Conservation (phyloP, 2,329 filamentous ascomycete genomes). For the Pseudocercospora macadamiae region DNA sequence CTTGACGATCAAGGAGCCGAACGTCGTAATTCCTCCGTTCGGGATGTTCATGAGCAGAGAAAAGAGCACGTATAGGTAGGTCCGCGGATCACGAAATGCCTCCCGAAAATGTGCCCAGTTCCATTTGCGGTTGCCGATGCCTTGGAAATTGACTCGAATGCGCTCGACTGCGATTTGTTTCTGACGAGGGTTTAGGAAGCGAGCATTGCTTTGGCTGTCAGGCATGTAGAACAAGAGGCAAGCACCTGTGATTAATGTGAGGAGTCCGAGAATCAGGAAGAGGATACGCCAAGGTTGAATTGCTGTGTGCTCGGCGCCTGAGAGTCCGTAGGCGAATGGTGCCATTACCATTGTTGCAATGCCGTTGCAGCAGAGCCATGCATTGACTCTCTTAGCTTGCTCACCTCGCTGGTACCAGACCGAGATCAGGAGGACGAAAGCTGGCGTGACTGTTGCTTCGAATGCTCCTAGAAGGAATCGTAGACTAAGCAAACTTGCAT, state of each 20-base stretch:
- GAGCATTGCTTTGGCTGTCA: slow-evolving; percentile 64
- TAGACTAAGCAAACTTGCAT: slow-evolving; percentile 54
- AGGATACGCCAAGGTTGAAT: slow-evolving; percentile 24
- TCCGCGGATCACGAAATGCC: slow-evolving; percentile 52
- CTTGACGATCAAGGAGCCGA: slow-evolving; percentile 61
- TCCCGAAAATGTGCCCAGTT: slow-evolving; percentile 60
- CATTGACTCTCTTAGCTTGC: slow-evolving; percentile 35
- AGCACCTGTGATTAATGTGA: slow-evolving; percentile 57
- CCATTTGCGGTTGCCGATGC: slow-evolving; percentile 48
- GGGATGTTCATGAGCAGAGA: slow-evolving; percentile 46
- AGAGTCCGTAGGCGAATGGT: background rate
- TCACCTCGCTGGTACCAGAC: slow-evolving; percentile 35
- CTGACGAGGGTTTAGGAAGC: slow-evolving; percentile 60
- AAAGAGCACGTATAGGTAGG: slow-evolving; percentile 1
- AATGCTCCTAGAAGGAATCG: slow-evolving; percentile 62
- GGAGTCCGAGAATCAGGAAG: slow-evolving; percentile 37
- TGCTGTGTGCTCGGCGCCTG: background rate
- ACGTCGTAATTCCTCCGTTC: slow-evolving; percentile 61
- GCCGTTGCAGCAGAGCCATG: slow-evolving; percentile 24
- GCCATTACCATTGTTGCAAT: slow-evolving; percentile 3
- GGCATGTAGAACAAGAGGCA: slow-evolving; percentile 63
- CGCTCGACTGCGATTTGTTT: slow-evolving; percentile 63
- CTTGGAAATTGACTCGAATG: slow-evolving; percentile 46
- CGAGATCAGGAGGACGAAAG: slow-evolving; percentile 34
- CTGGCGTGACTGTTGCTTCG: slow-evolving; percentile 46